Evolutionary conservation across 768 basidiomycete species (phyloP).

Genomic region (Naganishia kalamii): DNA sequence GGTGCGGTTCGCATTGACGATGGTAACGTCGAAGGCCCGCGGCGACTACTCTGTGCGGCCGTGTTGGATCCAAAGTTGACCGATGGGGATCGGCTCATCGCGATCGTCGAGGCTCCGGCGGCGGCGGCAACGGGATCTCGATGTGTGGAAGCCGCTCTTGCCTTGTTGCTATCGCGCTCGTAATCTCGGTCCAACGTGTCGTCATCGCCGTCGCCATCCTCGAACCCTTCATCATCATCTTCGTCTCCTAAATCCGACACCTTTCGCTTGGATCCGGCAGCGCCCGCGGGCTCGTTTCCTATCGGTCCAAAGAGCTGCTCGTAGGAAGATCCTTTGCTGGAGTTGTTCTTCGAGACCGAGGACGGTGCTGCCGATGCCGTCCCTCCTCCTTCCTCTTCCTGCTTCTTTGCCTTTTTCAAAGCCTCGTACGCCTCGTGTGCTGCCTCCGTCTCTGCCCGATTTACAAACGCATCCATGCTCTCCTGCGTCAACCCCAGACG

Average conservation of each 20-base stretch:
- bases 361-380: background rate
- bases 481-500: slow-evolving; percentile 44
- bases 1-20: background rate
- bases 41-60: background rate
- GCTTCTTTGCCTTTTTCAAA: slow-evolving; percentile 53
- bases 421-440: slow-evolving; percentile 81
- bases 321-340: slow-evolving; percentile 16
- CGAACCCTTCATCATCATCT: slow-evolving; percentile 5
- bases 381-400: slow-evolving; percentile 17
- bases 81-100: background rate
- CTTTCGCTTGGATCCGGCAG: slow-evolving; percentile 3
- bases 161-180: slow-evolving; percentile 16
- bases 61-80: background rate
- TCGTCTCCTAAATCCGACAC: background rate
- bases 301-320: slow-evolving; percentile 16
- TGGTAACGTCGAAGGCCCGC: background rate
- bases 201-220: slow-evolving; percentile 10
- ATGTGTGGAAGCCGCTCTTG: slow-evolving; percentile 15
- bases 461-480: slow-evolving; percentile 74
- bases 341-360: background rate
- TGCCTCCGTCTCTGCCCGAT: slow-evolving; percentile 83
- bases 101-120: background rate
- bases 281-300: background rate
- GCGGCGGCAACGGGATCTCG: slow-evolving; percentile 14
- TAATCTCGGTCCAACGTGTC: slow-evolving; percentile 6